Evolutionary conservation across 352 stramenopile species (phyloP), one percentile per base, ranked within the genome.

Genomic region (Phytopythium kandeliae): DNA sequence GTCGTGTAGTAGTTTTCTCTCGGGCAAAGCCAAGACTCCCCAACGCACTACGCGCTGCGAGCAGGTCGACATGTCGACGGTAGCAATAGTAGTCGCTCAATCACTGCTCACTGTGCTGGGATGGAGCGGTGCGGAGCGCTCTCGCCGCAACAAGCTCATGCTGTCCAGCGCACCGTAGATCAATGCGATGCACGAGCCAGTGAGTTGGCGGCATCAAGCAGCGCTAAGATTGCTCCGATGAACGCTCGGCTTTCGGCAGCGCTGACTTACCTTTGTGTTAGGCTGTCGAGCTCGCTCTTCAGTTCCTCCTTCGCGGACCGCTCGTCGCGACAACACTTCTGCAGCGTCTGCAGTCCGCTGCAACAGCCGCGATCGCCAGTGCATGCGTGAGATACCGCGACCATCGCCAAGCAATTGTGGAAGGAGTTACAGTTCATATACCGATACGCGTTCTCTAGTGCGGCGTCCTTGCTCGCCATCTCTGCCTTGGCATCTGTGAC

Each of bases 371-470:
- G 22, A 25, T 30, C 11, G 31, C 2, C 6, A 10, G 11, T 3
- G 11, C 11, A 11, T 13, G 2, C 4, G 31, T 35, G 7, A 15
- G 31, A 35, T 35, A 35, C 31, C 6, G 31, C 28, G 28, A 33
- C 28, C 5, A 33, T n/a, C n/a, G n/a, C n/a, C n/a, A n/a, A n/a
- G n/a, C n/a, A n/a, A 33, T 33, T 35, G 7, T 35, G 6, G 31
- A 35, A 15, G 5, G 28, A 10, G 28, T 5, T 11, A 33, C 5
- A 33, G 28, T 11, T 5, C 28, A 33, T 35, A 16, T 51, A 67
- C 62, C 62, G 54, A 46, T 64, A 58, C 16, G 62, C 55, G 40
- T 64, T 52, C 46, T 70, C 54, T 51, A 70, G 48, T 22, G 62
- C 58, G 24, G 59, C 44, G 15, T 67, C 58, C 17, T 61, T 70